phyloP scores from a whole-genome alignment of 345 rosid species.

The Stellera chamaejasme region DNA sequence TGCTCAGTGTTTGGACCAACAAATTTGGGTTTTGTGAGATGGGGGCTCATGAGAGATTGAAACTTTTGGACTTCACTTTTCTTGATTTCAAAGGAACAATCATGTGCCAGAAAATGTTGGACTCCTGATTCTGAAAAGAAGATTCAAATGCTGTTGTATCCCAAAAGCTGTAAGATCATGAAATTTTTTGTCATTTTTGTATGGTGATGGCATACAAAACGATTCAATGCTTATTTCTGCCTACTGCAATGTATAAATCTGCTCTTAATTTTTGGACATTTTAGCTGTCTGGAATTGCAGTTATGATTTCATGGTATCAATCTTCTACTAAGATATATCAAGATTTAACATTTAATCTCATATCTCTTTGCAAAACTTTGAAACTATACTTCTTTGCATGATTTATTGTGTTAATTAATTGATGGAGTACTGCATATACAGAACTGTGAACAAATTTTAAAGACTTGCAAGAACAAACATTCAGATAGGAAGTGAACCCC shows the following conservation, averaged over 20 bases:
- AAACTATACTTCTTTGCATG: too few species aligned
- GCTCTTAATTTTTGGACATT: too few species aligned
- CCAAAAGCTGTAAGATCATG: too few species aligned
- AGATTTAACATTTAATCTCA: too few species aligned
- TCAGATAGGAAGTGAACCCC: too few species aligned
- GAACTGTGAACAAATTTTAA: background rate
- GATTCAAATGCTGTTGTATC: background rate
- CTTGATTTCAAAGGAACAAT: constrained; percentile 38
- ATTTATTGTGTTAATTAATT: too few species aligned
- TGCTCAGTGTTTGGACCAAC: constrained; percentile 33
- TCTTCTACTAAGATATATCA: background rate
- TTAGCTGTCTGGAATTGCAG: too few species aligned
- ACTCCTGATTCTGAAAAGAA: background rate
- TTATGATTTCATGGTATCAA: background rate
- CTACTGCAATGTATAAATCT: too few species aligned
- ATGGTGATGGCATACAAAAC: too few species aligned
- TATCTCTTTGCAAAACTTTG: too few species aligned
- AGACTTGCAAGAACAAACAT: too few species aligned
- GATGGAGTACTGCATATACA: background rate
- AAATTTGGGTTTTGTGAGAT: constrained; percentile 42
- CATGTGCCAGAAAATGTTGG: constrained; percentile 40
- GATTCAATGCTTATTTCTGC: background rate
- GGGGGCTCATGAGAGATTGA: constrained; percentile 27
- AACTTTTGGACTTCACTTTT: constrained; percentile 26
- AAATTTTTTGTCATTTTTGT: too few species aligned